Evolutionary conservation across 2,329 filamentous ascomycete species (phyloP), one percentile per base, ranked within the genome.

Genomic region (Endocalyx cinctus): DNA sequence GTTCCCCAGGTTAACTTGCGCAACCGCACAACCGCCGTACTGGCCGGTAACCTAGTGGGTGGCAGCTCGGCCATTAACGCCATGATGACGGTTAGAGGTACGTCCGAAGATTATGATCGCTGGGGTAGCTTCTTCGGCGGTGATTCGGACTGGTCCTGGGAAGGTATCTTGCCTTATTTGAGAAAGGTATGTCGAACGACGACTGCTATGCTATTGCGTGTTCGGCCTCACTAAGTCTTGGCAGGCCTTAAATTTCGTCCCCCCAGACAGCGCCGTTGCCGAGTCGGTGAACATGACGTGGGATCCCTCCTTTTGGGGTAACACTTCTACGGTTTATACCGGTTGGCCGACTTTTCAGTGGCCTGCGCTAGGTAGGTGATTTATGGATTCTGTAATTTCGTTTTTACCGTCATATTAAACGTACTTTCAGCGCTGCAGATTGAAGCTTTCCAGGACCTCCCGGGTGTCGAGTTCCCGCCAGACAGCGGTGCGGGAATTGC

Each of bases 341-440:
- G 58, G 52, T 7, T 65, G 60, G 60, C 61, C 62, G 3, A 57
- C 39, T 2, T 65, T 55, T 32, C 60, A 64, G 33, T 65, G 53
- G 38, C 60, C 62, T 0, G 54, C 53, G 6, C 30, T 53, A 29
- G 40, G 48, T 54, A 12, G 42, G 37, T 15, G 13, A 2, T 11
- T 8, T 3, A 11, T 40, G 45, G n/a, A n/a, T n/a, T n/a, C n/a
- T n/a, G n/a, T n/a, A n/a, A n/a, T n/a, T n/a, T n/a, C n/a, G n/a
- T n/a, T n/a, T n/a, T n/a, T n/a, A n/a, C n/a, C n/a, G n/a, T n/a
- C n/a, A n/a, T n/a, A n/a, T n/a, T n/a, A n/a, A n/a, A n/a, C n/a
- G n/a, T n/a, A n/a, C n/a, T n/a, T n/a, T n/a, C n/a, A 31, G 53
- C 39, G 3, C 38, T 50, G 10, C 50, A 60, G 39, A 36, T 63